Base-by-base conservation (phyloP, 2,329 filamentous ascomycete species). In the Knufia fluminis region DNA sequence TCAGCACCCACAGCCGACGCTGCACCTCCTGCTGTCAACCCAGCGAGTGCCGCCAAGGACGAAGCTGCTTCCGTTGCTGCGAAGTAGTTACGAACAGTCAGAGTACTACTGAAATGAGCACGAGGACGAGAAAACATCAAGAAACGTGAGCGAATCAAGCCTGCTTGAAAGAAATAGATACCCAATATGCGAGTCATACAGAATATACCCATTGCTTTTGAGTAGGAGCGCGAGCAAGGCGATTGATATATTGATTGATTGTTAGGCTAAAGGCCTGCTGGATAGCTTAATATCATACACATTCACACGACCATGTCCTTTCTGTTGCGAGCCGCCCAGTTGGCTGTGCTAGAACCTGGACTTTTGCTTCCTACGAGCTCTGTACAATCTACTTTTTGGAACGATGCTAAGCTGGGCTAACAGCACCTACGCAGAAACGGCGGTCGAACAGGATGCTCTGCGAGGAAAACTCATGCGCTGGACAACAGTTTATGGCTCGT, bases 1-100 rank as follows among this genome's bases (percentile, higher is more conserved):
- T 39, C 51, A 14, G 44, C 49, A 17, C 48, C 54, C 16, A 47
- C 43, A 8, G 28, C 8, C 38, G 9, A 22, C 17, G 8, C 38
- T 7, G n/a, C 28, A n/a, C n/a, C 26, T 28, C 9, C 40, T 43
- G 14, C 22, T 26, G 40, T 12, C 9, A 26, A 23, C 23, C 44
- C 28, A 16, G 22, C 31, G 4, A 10, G 12, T 12, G 17, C 32
- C 19, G 31, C 17, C 19, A 32, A 33, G 14, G 42, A 46, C 19
- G 42, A 46, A n/a, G 42, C 42, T 16, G 42, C 22, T 20, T 23
- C 42, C 17, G 42, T 46, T 20, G 24, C 42, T n/a, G 32, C 44
- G 6, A 46, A 38, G 20, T 46, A 28, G 26, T 6, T 28, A 12
- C 12, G 6, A 12, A 12, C 12, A 12, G 26, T 28, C 6, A 28